A percentile compares a stretch with the other conserved stretches of the same genome.
phyloP scores from a whole-genome alignment of 2,329 filamentous ascomycete genomes.

The Ascosphaera apis region DNA sequence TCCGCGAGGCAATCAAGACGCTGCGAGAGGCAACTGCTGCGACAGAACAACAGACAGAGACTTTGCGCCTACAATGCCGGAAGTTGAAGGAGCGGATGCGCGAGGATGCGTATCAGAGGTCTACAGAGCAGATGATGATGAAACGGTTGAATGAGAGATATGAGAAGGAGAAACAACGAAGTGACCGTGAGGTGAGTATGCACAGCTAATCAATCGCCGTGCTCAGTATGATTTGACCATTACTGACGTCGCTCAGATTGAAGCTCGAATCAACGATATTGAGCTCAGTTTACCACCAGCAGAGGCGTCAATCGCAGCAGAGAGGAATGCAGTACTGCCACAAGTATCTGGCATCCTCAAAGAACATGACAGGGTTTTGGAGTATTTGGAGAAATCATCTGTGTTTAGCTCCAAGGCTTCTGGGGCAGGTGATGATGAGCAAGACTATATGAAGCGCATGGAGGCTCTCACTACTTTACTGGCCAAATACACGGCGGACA shows the following conservation, averaged over 20 bases:
- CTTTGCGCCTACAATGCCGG: constrained; percentile 13
- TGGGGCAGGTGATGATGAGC: constrained; percentile 11
- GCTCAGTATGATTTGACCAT: neutral
- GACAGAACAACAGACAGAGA: constrained; percentile 14
- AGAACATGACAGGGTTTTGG: constrained; percentile 15
- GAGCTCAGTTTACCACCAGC: constrained; percentile 11
- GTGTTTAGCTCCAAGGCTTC: constrained; percentile 8
- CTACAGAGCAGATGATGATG: constrained; percentile 10
- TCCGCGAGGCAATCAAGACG: constrained; percentile 14
- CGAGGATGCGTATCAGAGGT: constrained; percentile 8
- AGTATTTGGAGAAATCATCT: constrained; percentile 10
- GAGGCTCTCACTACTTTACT: constrained; percentile 11
- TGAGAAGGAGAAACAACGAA: constrained; percentile 14
- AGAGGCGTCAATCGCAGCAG: constrained; percentile 11
- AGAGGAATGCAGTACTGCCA: constrained; percentile 14
- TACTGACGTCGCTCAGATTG: constrained; percentile 11
- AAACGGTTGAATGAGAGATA: constrained; percentile 14
- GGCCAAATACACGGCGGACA: constrained; percentile 14
- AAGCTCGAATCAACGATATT: constrained; percentile 14
- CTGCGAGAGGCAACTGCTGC: constrained; percentile 16
- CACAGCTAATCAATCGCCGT: neutral
- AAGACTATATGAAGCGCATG: constrained; percentile 10
- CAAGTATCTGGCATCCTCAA: constrained; percentile 13
- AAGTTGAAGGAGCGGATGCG: constrained; percentile 10
- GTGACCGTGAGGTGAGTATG: constrained; percentile 12